Percentiles rank a stretch among this genome's conserved stretches.
phyloP scores from a whole-genome alignment of 345 rosid genomes.

The Syzygium jambos region DNA sequence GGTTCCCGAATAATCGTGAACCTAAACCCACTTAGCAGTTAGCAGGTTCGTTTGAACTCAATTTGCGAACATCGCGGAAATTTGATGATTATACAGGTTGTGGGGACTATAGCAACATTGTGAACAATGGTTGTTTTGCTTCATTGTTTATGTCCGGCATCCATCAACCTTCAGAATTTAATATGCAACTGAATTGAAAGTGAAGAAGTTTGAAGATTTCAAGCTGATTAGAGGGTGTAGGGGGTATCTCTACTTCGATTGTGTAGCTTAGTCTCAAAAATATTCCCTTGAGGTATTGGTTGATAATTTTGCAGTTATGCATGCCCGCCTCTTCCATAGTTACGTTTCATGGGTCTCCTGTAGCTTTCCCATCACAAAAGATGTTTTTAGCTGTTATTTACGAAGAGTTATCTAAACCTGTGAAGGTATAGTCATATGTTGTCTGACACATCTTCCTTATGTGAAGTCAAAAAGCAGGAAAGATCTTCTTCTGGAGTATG shows the following conservation, averaged over 20 bases:
- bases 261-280: neutral
- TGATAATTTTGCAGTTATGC: neutral
- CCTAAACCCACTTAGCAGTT: neutral
- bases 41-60: neutral
- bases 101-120: neutral
- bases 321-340: neutral
- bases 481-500: constrained; percentile 85
- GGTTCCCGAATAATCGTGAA: neutral
- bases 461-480: constrained; percentile 60
- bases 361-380: neutral
- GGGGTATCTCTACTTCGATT: neutral
- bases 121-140: neutral
- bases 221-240: neutral
- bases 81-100: neutral
- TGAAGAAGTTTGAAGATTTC: neutral
- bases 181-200: neutral
- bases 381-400: neutral
- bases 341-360: neutral
- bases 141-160: neutral
- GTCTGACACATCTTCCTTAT: neutral
- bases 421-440: neutral
- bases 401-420: neutral
- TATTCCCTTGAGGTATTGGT: neutral
- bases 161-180: neutral
- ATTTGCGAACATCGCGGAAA: neutral